Evolutionary conservation across 106 monocot genomes (phyloP).

Genomic region (Dioscorea zingiberensis): DNA sequence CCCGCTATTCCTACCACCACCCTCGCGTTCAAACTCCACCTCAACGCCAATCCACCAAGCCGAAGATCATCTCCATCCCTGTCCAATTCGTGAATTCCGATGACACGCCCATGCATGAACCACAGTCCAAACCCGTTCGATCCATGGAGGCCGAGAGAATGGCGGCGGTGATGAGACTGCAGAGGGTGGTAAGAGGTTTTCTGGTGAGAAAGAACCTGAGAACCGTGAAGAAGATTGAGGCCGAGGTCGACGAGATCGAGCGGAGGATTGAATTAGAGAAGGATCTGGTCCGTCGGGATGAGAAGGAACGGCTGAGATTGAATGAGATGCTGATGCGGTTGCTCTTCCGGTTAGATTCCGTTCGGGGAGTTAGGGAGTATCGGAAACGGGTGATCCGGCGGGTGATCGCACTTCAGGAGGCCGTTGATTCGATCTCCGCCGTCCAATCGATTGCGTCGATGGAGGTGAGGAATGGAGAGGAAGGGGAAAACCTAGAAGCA

Average conservation of each 20-base stretch:
- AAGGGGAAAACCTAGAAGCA: background rate
- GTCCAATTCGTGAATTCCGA: constrained; percentile 42
- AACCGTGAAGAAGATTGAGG: constrained; percentile 11
- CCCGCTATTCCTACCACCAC: too few relatives aligned
- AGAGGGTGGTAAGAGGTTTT: constrained; percentile 50
- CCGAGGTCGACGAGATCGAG: constrained; percentile 31
- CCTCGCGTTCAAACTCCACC: too few relatives aligned
- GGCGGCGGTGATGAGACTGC: constrained; percentile 47
- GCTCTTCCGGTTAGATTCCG: constrained; percentile 44
- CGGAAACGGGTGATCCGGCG: constrained; percentile 35
- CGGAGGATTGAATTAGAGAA: constrained; percentile 24
- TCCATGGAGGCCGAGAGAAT: background rate
- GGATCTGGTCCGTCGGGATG: constrained; percentile 18
- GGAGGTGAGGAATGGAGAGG: background rate
- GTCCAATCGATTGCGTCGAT: background rate
- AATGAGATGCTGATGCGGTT: constrained; percentile 54
- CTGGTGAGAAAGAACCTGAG: constrained; percentile 49
- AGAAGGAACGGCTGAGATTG: constrained; percentile 42
- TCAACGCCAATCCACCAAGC: constrained; percentile 4
- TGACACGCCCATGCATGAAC: background rate
- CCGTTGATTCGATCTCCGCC: constrained; percentile 34
- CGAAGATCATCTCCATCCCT: constrained; percentile 46
- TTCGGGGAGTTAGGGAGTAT: constrained; percentile 53
- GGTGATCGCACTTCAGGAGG: constrained; percentile 45
- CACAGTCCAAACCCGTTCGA: background rate